Base-by-base conservation (phyloP, 768 basidiomycete genomes). In the Leccinum truebloodii region DNA sequence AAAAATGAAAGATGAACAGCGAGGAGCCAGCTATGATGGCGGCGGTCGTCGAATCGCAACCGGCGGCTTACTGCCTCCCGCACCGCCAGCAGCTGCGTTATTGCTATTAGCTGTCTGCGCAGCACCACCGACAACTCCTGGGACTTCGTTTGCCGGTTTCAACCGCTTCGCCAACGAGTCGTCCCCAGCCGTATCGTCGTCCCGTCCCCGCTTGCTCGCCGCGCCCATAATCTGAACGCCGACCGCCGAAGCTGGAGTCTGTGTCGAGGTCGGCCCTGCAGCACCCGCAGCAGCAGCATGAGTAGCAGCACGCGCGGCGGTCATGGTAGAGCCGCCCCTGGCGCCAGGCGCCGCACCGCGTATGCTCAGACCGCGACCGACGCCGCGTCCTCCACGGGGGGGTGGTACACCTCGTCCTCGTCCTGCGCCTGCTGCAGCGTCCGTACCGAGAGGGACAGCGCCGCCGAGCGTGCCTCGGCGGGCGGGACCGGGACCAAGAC, bases 151-250 rank as follows among this genome's bases (percentile, higher is more conserved):
- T 3, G 84, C 82, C 52, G 84, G 84, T 68, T 87, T 89, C 55
- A 88, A 62, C 49, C 89, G 83, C 68, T 90, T 90, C 0, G 83
- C 86, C 34, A 89, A 75, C 10, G 86, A 82, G 65, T 86, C 85
- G 20, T 86, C 86, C 0, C n/a, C 70, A 22, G 22, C 67, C 26
- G 74, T 70, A 12, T 76, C 78, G 32, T 86, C 85, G 63, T 90
- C 88, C 46, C 88, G 80, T 35, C 83, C 79, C 28, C 88, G 82
- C 64, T 90, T 90, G 34, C 66, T 75, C 16, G 86, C 86, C 6
- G 87, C 88, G 35, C 87, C 88, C 65, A 84, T 80, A 50, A 88
- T 88, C 14, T 82, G 81, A 44, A 87, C 76, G 9, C 80, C 81
- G 7, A 73, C 74, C 13, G 76, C 66, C 44, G 44, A 46, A 20